phyloP scores from a whole-genome alignment of 1,284 basidiomycete genomes.

The Microbotryum saponariae region DNA sequence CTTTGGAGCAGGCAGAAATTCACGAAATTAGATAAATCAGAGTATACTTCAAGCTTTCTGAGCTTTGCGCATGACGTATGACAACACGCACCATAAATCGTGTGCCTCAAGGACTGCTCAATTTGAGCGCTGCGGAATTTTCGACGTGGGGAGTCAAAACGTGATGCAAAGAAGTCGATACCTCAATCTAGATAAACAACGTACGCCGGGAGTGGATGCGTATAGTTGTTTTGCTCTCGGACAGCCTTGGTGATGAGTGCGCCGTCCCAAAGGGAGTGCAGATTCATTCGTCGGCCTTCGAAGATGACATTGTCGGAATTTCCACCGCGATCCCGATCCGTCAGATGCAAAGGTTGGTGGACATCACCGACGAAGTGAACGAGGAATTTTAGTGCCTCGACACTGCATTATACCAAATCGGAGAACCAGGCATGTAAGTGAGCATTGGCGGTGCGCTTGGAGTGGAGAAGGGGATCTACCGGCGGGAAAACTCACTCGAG shows the following conservation, averaged over 20 bases:
- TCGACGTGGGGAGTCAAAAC: neutral
- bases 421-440: neutral
- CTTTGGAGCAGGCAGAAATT: constrained; percentile 31
- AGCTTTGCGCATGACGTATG: neutral
- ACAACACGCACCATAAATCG: constrained; percentile 7
- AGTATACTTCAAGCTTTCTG: too few relatives aligned
- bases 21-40: neutral
- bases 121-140: constrained; percentile 31
- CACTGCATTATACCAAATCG: constrained; percentile 1
- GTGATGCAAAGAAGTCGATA: neutral
- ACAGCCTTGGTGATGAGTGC: constrained; percentile 39
- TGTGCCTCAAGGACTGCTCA: constrained; percentile 37
- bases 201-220: constrained; percentile 36
- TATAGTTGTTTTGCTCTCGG: constrained; percentile 40
- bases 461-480: neutral
- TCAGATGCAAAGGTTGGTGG: constrained; percentile 44
- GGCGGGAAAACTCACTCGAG: constrained; percentile 16
- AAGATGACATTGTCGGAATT: constrained; percentile 41
- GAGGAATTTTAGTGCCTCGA: constrained; percentile 37
- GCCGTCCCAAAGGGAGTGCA: constrained; percentile 42
- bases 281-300: constrained; percentile 37
- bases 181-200: neutral
- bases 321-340: constrained; percentile 40
- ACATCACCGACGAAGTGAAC: constrained; percentile 41
- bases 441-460: constrained; percentile 2